Evolutionary conservation across 768 basidiomycete species (phyloP).

Genomic region (Pholiota microspora): DNA sequence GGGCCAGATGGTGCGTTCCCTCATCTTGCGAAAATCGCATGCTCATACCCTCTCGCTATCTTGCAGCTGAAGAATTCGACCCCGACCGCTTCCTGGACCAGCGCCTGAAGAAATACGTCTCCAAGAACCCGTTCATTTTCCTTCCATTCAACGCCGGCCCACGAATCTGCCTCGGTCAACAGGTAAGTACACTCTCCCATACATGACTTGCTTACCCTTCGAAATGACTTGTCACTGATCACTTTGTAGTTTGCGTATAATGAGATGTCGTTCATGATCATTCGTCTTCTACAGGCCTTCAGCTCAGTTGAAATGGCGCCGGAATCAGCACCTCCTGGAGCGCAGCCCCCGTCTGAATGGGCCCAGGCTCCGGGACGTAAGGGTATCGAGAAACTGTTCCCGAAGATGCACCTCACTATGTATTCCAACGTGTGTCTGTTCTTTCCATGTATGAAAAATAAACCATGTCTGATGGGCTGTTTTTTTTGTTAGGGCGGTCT

Average conservation of each 20-base stretch:
- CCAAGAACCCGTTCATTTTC: slow-evolving; percentile 68
- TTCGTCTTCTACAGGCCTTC: slow-evolving; percentile 63
- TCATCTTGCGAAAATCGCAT: not conserved
- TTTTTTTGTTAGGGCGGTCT: slow-evolving; percentile 40
- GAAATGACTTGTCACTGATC: not conserved
- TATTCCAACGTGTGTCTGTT: slow-evolving; percentile 37
- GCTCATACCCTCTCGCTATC: not conserved
- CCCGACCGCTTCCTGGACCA: slow-evolving; percentile 71
- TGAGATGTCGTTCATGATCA: slow-evolving; percentile 62
- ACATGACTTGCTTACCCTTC: not conserved
- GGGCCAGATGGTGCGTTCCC: slow-evolving; percentile 58
- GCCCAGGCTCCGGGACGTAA: slow-evolving; percentile 42
- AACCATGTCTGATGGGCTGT: not conserved
- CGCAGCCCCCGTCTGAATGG: slow-evolving; percentile 48
- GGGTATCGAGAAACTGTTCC: slow-evolving; percentile 46
- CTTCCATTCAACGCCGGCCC: slow-evolving; percentile 64
- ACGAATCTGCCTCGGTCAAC: slow-evolving; percentile 60
- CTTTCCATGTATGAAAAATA: not conserved
- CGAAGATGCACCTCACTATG: slow-evolving; percentile 56
- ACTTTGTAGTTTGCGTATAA: slow-evolving; percentile 51
- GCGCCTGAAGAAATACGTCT: slow-evolving; percentile 57
- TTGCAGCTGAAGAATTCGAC: slow-evolving; percentile 61
- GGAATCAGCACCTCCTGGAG: slow-evolving; percentile 43
- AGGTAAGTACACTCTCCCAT: slow-evolving; percentile 29
- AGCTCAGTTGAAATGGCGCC: slow-evolving; percentile 43